phyloP scores from a whole-genome alignment of 2,329 filamentous ascomycete species.

The Ascochyta clinopodiicola region DNA sequence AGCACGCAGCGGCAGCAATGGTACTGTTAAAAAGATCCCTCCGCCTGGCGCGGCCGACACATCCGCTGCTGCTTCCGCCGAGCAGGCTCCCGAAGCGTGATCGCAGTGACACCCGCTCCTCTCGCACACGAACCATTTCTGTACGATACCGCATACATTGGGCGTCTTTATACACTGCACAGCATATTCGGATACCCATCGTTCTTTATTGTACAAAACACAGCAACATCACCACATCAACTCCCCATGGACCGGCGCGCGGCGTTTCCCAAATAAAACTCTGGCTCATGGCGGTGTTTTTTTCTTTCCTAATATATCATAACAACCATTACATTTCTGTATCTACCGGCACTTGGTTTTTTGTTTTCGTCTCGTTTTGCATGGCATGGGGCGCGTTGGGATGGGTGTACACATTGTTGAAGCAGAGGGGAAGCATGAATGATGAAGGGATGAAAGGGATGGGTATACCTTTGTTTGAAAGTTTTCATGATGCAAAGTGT shows the following conservation, averaged over 20 bases:
- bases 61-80: background rate
- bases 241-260: slow-evolving; percentile 10
- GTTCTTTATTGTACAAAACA: slow-evolving; percentile 18
- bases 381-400: slow-evolving; percentile 11
- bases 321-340: slow-evolving; percentile 4
- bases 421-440: background rate
- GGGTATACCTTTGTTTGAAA: background rate
- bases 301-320: background rate
- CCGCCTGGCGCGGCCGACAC: slow-evolving; percentile 24
- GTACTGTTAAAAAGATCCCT: slow-evolving; percentile 58
- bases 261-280: slow-evolving; percentile 10
- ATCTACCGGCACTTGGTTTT: slow-evolving; percentile 5
- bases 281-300: slow-evolving; percentile 2
- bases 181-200: slow-evolving; percentile 12
- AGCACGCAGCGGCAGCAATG: slow-evolving; percentile 56
- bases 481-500: slow-evolving; percentile 2
- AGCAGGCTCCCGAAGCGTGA: slow-evolving; percentile 9
- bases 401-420: background rate
- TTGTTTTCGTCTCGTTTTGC: slow-evolving; percentile 7
- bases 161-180: slow-evolving; percentile 6
- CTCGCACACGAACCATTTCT: background rate
- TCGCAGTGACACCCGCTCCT: background rate
- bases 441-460: slow-evolving; percentile 5
- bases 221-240: slow-evolving; percentile 6
- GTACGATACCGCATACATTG: slow-evolving; percentile 17